Evolutionary conservation across 805 yeast genomes (phyloP), one percentile per base, ranked within the genome.

Genomic region (Lipomyces japonicus): DNA sequence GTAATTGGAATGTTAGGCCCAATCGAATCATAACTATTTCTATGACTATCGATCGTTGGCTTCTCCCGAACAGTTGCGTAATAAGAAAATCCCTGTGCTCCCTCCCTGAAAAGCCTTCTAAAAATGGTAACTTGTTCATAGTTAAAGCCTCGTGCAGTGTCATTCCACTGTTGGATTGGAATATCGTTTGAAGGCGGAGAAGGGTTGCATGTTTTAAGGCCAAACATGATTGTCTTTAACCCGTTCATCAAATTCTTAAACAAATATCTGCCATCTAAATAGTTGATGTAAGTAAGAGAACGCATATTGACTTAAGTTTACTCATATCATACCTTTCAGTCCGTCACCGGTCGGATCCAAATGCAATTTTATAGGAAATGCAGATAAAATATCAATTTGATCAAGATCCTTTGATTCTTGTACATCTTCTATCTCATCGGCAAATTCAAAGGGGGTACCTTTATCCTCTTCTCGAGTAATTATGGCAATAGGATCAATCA

Each of bases 161-260:
- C 93, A 53, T 84, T 82, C 97, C 97, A 91, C 34, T 75, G 74
- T 48, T 75, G 79, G 3, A 74, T 70, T 37, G 75, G 71, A 44
- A 75, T 71, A 7, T 76, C 80, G 9, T 73, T 73, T 12, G 69
- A 64, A 7, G 57, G 43, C 0, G 95, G 84, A 1, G 91, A 84
- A 0, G 96, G 95, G 63, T 90, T 91, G 65, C 95, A 89, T 45
- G 82, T 81, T 64, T 88, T 89, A 58, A 95, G 72, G 2, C 95
- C 96, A 67, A 83, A 86, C 61, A 91, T 84, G 38, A 89, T 85
- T 0, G 96, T 86, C 65, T 90, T 88, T 62, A 93, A 72, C 64
- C 93, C 93, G 3, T 90, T 85, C 83, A 93, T 79, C 46, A 95
- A 71, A 3, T 95, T 89, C 57, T 91, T 79, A 76, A 89, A 88